Percentiles rank a stretch among this genome's conserved stretches.
Evolutionary conservation across 352 stramenopile genomes (phyloP).

Genomic region (Pythium dissotocum): DNA sequence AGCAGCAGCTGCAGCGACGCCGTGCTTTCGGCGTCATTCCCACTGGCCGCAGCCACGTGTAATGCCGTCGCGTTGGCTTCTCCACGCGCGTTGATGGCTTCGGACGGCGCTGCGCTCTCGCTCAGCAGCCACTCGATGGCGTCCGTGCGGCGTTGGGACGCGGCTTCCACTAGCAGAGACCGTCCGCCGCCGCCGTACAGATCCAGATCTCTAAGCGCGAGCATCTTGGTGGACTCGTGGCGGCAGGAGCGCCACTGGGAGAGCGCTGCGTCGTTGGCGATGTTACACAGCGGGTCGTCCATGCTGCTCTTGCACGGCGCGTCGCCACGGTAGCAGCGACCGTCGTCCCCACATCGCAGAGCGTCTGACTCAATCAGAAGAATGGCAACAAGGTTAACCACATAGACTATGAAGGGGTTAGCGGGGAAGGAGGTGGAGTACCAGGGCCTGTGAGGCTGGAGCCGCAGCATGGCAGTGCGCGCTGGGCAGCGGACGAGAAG

Average conservation of each 20-base stretch:
- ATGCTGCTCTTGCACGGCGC: constrained; percentile 35
- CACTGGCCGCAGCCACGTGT: constrained; percentile 23
- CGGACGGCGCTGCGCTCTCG: constrained; percentile 12
- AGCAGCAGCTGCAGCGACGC: constrained; percentile 30
- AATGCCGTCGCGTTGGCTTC: constrained; percentile 26
- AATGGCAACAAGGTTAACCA: not conserved
- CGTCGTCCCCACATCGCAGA: constrained; percentile 29
- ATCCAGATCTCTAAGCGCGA: constrained; percentile 20
- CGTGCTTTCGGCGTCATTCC: constrained; percentile 3
- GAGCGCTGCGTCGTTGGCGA: constrained; percentile 21
- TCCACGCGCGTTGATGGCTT: constrained; percentile 21
- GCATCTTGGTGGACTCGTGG: constrained; percentile 28
- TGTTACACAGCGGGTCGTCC: constrained; percentile 41
- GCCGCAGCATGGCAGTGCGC: constrained; percentile 31
- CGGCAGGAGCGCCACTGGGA: constrained; percentile 32
- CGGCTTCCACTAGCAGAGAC: constrained; percentile 22
- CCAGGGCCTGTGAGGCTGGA: constrained; percentile 26
- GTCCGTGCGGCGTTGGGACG: constrained; percentile 19
- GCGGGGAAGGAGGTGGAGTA: not conserved
- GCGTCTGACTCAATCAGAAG: constrained; percentile 21
- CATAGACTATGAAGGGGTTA: not conserved
- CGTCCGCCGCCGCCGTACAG: constrained; percentile 27
- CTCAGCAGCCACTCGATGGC: constrained; percentile 27
- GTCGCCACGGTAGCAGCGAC: constrained; percentile 27
- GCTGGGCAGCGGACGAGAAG: constrained; percentile 27